Conservation (phyloP, 2,329 filamentous ascomycete species). For the Gaeumannomyces tritici region DNA sequence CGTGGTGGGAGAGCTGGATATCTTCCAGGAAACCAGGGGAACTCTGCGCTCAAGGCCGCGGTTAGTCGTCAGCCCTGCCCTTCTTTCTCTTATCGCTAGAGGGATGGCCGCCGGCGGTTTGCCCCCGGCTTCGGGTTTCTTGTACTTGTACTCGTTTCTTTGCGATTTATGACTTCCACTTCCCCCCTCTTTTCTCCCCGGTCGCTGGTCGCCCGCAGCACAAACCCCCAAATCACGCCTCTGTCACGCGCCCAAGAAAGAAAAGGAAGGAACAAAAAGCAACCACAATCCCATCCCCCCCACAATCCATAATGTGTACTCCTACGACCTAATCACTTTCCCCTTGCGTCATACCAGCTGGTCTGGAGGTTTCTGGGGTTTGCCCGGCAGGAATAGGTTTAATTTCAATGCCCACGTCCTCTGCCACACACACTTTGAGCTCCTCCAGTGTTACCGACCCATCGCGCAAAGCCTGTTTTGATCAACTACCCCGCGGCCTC, state of each 20-base stretch:
- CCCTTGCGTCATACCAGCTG: background rate
- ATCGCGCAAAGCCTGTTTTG: background rate
- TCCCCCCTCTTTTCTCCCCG: no score
- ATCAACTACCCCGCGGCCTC: no score
- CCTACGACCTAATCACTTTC: background rate
- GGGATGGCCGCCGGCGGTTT: no score
- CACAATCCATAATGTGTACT: background rate
- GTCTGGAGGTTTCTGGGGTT: background rate
- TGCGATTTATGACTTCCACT: no score
- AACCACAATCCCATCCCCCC: background rate
- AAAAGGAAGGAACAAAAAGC: background rate
- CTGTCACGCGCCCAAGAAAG: background rate
- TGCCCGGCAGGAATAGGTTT: background rate
- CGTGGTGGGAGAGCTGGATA: background rate
- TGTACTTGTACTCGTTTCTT: no score
- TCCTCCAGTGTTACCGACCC: background rate
- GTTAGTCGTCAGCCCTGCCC: background rate
- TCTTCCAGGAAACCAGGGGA: background rate
- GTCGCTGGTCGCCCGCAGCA: no score
- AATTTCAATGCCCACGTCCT: background rate
- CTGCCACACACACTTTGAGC: background rate
- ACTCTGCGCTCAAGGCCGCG: no score
- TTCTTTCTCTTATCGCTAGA: no score
- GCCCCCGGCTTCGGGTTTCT: no score
- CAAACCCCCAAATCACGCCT: no score